phyloP scores from a whole-genome alignment of 352 stramenopile species.

The Phytophthora rubi region DNA sequence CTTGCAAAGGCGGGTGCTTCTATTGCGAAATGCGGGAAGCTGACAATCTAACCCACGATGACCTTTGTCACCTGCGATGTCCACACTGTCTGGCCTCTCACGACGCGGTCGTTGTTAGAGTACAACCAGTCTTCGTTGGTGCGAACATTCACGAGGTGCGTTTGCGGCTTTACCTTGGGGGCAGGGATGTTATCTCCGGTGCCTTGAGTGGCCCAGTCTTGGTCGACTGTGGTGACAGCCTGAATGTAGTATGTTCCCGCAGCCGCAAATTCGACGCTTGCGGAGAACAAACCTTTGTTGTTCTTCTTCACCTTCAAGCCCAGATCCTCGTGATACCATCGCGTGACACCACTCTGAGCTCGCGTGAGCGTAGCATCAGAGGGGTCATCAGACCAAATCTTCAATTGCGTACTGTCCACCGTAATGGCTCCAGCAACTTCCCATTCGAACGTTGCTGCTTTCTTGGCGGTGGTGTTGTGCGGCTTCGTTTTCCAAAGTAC shows the following conservation, averaged over 20 bases:
- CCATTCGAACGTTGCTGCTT: slow-evolving; percentile 49
- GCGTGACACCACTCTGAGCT: slow-evolving; percentile 53
- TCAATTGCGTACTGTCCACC: slow-evolving; percentile 65
- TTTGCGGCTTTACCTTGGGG: slow-evolving; percentile 67
- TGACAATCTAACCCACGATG: slow-evolving; percentile 23
- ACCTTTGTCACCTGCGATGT: slow-evolving; percentile 44
- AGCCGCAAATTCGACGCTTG: slow-evolving; percentile 43
- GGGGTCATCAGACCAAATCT: slow-evolving; percentile 40
- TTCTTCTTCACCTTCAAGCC: slow-evolving; percentile 37
- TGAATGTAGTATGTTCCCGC: slow-evolving; percentile 66
- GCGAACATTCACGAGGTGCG: slow-evolving; percentile 76
- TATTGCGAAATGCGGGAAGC: slow-evolving; percentile 18
- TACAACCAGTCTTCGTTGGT: slow-evolving; percentile 64
- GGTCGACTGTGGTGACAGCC: slow-evolving; percentile 64
- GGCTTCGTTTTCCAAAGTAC: slow-evolving; percentile 58
- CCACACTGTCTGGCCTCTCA: slow-evolving; percentile 63
- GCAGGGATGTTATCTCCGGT: slow-evolving; percentile 36
- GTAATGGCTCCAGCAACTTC: slow-evolving; percentile 64
- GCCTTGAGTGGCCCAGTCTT: slow-evolving; percentile 67
- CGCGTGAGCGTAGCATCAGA: slow-evolving; percentile 42
- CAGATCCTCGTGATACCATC: slow-evolving; percentile 70
- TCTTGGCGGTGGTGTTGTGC: slow-evolving; percentile 6
- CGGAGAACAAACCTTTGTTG: slow-evolving; percentile 66
- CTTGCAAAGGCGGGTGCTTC: neutral
- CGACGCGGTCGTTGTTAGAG: slow-evolving; percentile 57